These are phyloP conservation scores for Aspergillus fumigatiaffinis DNA, from an alignment of 2,329 filamentous ascomycete species.

Conservation along the genomic window DNA sequence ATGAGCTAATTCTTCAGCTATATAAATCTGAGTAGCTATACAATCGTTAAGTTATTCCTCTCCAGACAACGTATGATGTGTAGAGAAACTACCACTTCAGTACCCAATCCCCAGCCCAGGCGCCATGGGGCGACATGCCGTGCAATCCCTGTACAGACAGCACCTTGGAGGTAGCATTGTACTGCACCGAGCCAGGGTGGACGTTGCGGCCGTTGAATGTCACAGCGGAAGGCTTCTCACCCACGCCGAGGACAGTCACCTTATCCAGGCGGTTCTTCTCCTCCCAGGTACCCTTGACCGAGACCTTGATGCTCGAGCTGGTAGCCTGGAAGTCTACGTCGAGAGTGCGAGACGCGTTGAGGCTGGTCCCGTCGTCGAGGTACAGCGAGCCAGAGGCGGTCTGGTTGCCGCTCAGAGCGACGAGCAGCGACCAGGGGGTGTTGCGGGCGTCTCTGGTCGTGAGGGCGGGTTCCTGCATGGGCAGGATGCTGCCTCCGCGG, in stretches of 20 bases:
- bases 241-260: constrained; percentile 60
- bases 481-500: constrained; percentile 64
- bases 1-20: not conserved
- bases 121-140: constrained; percentile 48
- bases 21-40: not conserved
- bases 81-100: constrained; percentile 49
- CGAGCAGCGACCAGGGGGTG: constrained; percentile 65
- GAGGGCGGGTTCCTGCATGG: constrained; percentile 63
- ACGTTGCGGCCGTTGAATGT: constrained; percentile 50
- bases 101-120: constrained; percentile 57
- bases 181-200: constrained; percentile 42
- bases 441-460: constrained; percentile 61
- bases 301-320: constrained; percentile 45
- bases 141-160: constrained; percentile 52
- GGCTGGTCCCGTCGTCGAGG: constrained; percentile 69
- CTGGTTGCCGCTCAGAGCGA: constrained; percentile 55
- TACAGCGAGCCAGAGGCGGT: constrained; percentile 62
- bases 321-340: constrained; percentile 43
- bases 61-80: too few species aligned
- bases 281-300: constrained; percentile 49
- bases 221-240: constrained; percentile 41
- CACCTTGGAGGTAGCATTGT: constrained; percentile 46
- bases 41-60: not conserved
- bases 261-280: constrained; percentile 59
- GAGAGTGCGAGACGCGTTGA: constrained; percentile 54